Percentiles rank a stretch among this genome's conserved stretches.
phyloP scores from a whole-genome alignment of 192 early-diverging fungal species.

The Thamnidium elegans region DNA sequence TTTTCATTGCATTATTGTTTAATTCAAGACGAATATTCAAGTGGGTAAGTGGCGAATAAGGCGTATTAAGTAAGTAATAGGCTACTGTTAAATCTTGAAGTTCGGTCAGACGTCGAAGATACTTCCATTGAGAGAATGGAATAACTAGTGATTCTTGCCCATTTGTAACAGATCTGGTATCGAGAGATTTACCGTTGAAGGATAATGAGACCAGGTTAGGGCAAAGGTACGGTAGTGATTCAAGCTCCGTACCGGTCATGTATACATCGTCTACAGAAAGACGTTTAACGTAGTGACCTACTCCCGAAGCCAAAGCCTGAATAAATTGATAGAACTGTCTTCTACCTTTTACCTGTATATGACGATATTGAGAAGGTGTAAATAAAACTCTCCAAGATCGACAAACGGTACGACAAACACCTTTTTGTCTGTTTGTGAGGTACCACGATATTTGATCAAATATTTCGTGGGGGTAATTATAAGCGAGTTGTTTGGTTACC shows the following conservation, averaged over 20 bases:
- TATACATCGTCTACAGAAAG: slow-evolving; percentile 7
- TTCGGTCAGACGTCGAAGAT: slow-evolving; percentile 7
- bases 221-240: neutral
- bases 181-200: neutral
- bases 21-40: neutral
- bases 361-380: slow-evolving; percentile 1
- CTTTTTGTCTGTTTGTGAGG: slow-evolving; percentile 9
- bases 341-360: slow-evolving; percentile 1
- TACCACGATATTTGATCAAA: neutral
- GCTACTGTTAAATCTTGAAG: slow-evolving; percentile 2
- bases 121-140: neutral
- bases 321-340: slow-evolving; percentile 1
- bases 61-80: neutral
- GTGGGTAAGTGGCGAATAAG: slow-evolving; percentile 3
- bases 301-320: neutral
- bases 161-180: neutral
- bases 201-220: slow-evolving; percentile 5
- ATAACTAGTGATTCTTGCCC: neutral
- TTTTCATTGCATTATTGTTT: neutral
- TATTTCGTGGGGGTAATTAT: neutral
- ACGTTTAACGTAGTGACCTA: slow-evolving; percentile 3
- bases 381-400: neutral
- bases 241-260: slow-evolving; percentile 3
- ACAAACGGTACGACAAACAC: slow-evolving; percentile 8
- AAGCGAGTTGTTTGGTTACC: no score